These are phyloP conservation scores for Aplosporella prunicola DNA, from an alignment of 2,329 filamentous ascomycete genomes.

Conservation along the genomic window DNA sequence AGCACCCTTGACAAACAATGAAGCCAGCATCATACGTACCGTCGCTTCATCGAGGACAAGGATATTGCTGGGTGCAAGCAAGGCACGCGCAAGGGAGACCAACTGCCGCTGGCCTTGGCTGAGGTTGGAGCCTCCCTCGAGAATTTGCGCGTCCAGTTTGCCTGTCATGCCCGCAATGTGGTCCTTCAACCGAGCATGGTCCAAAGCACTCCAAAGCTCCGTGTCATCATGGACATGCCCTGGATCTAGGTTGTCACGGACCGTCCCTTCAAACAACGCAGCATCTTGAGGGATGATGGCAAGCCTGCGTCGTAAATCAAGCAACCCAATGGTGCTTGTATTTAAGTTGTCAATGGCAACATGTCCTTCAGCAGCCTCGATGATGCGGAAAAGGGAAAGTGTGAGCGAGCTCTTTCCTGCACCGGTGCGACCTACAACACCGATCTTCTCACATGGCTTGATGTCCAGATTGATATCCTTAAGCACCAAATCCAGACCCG, in stretches of 20 bases:
- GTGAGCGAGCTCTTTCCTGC: slow-evolving; percentile 94
- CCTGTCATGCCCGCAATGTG: slow-evolving; percentile 80
- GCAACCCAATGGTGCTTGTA: slow-evolving; percentile 78
- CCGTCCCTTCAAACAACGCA: slow-evolving; percentile 84
- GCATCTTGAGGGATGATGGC: slow-evolving; percentile 98
- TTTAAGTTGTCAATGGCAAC: slow-evolving; percentile 86
- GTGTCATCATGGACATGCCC: slow-evolving; percentile 93
- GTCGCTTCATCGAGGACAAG: slow-evolving; percentile 95
- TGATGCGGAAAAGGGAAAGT: slow-evolving; percentile 86
- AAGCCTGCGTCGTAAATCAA: slow-evolving; percentile 79
- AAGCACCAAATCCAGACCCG: slow-evolving; percentile 80
- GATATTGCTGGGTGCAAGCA: slow-evolving; percentile 94
- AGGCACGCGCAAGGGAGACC: slow-evolving; percentile 82
- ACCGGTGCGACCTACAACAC: slow-evolving; percentile 90
- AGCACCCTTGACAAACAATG: no score
- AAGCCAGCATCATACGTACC: slow-evolving; percentile 37
- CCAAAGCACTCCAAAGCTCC: slow-evolving; percentile 90
- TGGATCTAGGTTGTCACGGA: slow-evolving; percentile 92
- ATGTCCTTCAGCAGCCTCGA: slow-evolving; percentile 72
- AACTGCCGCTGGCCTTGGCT: slow-evolving; percentile 93
- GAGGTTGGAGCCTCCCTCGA: slow-evolving; percentile 95
- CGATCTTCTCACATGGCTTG: slow-evolving; percentile 95
- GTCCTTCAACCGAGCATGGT: slow-evolving; percentile 88
- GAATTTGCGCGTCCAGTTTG: slow-evolving; percentile 77
- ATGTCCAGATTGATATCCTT: slow-evolving; percentile 89